Evolutionary conservation across 495 filamentous ascomycete species (phyloP).

Genomic region (Annulohypoxylon maeteangense): DNA sequence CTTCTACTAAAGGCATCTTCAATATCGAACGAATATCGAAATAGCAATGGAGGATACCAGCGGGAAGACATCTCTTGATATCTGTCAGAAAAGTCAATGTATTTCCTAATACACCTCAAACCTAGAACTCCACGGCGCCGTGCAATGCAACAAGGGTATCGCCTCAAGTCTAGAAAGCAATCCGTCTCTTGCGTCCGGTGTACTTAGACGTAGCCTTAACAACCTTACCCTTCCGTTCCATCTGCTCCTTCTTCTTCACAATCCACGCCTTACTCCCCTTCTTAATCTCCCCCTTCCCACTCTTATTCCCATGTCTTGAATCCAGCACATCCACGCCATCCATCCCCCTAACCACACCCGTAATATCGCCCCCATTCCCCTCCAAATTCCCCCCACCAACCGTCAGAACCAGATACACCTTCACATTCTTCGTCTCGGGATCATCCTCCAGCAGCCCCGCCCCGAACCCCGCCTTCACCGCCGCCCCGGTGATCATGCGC

Average conservation of each 20-base stretch:
- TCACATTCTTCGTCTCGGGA: slow-evolving; percentile 91
- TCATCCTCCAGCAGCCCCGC: slow-evolving; percentile 96
- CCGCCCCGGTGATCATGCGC: slow-evolving; percentile 87
- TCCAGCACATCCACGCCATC: slow-evolving; percentile 88
- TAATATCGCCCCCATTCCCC: slow-evolving; percentile 77
- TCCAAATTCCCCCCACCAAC: slow-evolving; percentile 82
- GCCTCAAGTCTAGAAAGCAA: slow-evolving; percentile 54
- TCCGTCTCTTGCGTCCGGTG: slow-evolving; percentile 85
- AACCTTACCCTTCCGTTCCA: slow-evolving; percentile 92
- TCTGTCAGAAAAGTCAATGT: background rate
- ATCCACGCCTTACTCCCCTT: slow-evolving; percentile 94
- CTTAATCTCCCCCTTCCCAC: slow-evolving; percentile 63
- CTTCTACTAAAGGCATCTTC: background rate
- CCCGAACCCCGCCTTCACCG: slow-evolving; percentile 93
- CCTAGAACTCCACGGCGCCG: slow-evolving; percentile 31
- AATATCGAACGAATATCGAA: background rate
- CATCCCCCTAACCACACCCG: slow-evolving; percentile 85
- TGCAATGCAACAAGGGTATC: slow-evolving; percentile 42
- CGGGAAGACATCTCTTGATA: background rate
- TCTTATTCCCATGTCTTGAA: slow-evolving; percentile 66
- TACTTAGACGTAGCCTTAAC: slow-evolving; percentile 92
- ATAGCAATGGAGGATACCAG: background rate
- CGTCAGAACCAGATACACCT: slow-evolving; percentile 92
- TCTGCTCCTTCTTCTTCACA: slow-evolving; percentile 92
- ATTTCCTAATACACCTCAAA: background rate